Conservation (phyloP, 345 rosid genomes). For the Populus tremula region DNA sequence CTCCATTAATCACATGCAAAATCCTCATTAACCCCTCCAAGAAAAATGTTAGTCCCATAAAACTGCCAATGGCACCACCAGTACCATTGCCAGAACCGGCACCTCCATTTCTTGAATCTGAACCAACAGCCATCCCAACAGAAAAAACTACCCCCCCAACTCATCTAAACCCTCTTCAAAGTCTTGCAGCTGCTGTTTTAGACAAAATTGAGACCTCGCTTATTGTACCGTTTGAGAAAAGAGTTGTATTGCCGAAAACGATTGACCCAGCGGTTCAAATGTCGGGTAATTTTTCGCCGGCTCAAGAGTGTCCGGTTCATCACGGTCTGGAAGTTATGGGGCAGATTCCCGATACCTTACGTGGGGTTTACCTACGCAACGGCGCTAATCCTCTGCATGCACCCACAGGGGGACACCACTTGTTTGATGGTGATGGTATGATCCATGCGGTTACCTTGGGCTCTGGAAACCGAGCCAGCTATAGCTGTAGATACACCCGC, state of each 20-base stretch:
- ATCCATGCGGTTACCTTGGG: slow-evolving; percentile 63
- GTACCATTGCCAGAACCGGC: neutral
- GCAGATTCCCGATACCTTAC: slow-evolving; percentile 48
- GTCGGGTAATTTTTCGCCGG: slow-evolving; percentile 70
- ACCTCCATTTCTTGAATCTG: neutral
- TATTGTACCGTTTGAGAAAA: slow-evolving; percentile 28
- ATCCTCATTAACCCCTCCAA: slow-evolving; percentile 27
- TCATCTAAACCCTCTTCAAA: slow-evolving; percentile 38
- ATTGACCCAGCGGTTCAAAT: slow-evolving; percentile 51
- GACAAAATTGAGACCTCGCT: slow-evolving; percentile 41
- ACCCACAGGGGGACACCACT: slow-evolving; percentile 65
- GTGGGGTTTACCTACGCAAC: slow-evolving; percentile 63
- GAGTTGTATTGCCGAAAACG: slow-evolving; percentile 28
- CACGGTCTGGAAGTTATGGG: slow-evolving; percentile 50
- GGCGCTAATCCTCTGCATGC: slow-evolving; percentile 65
- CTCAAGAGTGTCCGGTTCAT: slow-evolving; percentile 60
- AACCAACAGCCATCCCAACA: neutral
- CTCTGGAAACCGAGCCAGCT: slow-evolving; percentile 41
- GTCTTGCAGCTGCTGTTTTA: slow-evolving; percentile 32
- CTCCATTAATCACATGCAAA: slow-evolving; percentile 20
- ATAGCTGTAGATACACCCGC: slow-evolving; percentile 59
- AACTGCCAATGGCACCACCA: neutral
- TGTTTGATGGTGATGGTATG: slow-evolving; percentile 90
- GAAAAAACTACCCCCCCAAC: neutral
- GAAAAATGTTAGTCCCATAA: neutral